Evolutionary conservation across 2,329 filamentous ascomycete genomes (phyloP).

Genomic region (Botrytis galanthina): DNA sequence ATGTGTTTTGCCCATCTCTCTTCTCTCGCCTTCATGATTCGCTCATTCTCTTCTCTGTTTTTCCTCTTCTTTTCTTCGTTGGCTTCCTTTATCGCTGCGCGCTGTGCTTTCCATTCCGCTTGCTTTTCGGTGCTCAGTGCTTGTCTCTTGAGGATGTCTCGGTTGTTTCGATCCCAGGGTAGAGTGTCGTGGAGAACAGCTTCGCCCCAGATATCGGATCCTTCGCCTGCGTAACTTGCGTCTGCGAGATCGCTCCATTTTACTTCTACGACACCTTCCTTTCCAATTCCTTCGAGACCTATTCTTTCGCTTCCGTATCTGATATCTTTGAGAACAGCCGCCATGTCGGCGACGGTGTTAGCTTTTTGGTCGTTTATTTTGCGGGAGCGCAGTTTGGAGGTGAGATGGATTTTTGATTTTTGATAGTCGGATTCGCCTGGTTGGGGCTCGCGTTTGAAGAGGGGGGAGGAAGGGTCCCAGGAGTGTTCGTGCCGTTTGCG

Average conservation of each 20-base stretch:
- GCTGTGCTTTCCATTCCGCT: slow-evolving; percentile 7
- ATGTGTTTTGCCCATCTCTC: slow-evolving; percentile 2
- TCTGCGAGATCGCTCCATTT: slow-evolving; percentile 40
- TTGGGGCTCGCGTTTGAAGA: neutral
- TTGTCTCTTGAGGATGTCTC: neutral
- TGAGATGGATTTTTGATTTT: slow-evolving; percentile 14
- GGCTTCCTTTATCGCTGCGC: neutral
- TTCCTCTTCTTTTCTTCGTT: slow-evolving; percentile 1
- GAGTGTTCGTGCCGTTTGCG: slow-evolving; percentile 60
- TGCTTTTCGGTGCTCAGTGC: neutral
- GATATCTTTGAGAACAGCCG: slow-evolving; percentile 40
- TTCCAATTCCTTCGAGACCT: slow-evolving; percentile 14
- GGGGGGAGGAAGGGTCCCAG: slow-evolving; percentile 45
- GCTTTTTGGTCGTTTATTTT: slow-evolving; percentile 59
- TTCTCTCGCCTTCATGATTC: neutral
- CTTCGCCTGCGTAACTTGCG: slow-evolving; percentile 39
- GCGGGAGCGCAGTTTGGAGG: slow-evolving; percentile 46
- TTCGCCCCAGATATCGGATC: slow-evolving; percentile 34
- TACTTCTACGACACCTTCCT: slow-evolving; percentile 30
- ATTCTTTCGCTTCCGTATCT: slow-evolving; percentile 18
- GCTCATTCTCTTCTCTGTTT: neutral
- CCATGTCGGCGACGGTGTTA: slow-evolving; percentile 63
- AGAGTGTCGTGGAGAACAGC: slow-evolving; percentile 34
- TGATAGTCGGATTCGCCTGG: neutral
- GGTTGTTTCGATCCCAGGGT: neutral